These are phyloP conservation scores for Ascochyta lentis DNA, from an alignment of 2,329 filamentous ascomycete genomes.

Conservation along the genomic window DNA sequence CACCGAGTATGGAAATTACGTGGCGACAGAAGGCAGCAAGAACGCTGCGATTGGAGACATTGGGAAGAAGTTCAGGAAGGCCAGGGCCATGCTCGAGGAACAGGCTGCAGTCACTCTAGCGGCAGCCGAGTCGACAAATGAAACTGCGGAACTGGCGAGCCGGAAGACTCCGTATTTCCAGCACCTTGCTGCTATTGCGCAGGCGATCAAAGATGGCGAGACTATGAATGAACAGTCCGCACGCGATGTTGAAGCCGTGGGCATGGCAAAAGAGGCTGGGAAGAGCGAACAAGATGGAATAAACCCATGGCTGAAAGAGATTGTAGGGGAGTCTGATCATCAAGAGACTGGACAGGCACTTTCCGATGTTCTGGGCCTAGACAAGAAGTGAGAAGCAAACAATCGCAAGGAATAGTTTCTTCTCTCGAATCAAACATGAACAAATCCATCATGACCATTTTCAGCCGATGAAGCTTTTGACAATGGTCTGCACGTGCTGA, in stretches of 20 bases:
- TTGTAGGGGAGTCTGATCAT: background rate
- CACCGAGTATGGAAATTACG: slow-evolving; percentile 18
- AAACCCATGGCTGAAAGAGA: slow-evolving; percentile 2
- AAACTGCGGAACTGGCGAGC: too few relatives aligned
- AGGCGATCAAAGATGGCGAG: slow-evolving; percentile 21
- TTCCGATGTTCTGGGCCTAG: background rate
- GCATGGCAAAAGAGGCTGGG: background rate
- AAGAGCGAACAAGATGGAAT: background rate
- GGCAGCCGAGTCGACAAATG: too few relatives aligned
- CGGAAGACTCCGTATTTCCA: background rate
- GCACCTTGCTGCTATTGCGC: slow-evolving; percentile 21
- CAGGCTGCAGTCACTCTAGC: too few relatives aligned
- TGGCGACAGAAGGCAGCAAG: background rate
- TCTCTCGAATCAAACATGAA: background rate
- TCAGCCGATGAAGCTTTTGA: background rate
- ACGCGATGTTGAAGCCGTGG: background rate
- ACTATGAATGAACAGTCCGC: background rate
- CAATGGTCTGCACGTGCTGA: background rate
- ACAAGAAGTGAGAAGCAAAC: background rate
- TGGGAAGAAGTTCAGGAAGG: background rate
- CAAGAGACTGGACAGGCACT: background rate
- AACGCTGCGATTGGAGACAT: background rate
- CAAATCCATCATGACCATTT: background rate
- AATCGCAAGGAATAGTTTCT: background rate
- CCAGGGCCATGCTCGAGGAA: too few relatives aligned